phyloP scores from a whole-genome alignment of 257 asterid genomes.

The Agastache rugosa region DNA sequence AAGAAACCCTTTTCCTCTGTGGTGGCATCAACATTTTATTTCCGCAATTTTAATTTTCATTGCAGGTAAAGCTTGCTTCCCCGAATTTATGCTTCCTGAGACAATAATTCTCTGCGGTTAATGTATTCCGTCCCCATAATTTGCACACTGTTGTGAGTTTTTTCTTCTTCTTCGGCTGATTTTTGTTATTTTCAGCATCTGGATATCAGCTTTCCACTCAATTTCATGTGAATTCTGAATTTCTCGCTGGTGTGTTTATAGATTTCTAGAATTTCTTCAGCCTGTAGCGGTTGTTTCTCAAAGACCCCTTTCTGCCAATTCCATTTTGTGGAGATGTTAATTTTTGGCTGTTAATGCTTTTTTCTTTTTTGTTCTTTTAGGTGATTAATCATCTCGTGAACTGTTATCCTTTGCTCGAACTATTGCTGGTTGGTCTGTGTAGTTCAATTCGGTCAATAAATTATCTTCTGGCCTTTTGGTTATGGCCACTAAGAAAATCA shows the following conservation, averaged over 20 bases:
- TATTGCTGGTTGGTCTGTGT: constrained; percentile 34
- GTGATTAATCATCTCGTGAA: constrained; percentile 5
- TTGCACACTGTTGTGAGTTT: constrained; percentile 21
- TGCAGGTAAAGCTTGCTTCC: constrained; percentile 20
- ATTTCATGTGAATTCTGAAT: background rate
- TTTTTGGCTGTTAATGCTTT: background rate
- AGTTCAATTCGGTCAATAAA: constrained; percentile 24
- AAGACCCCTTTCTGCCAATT: constrained; percentile 5
- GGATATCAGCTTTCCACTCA: constrained; percentile 10
- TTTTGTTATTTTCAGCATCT: constrained; percentile 22
- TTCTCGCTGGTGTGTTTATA: constrained; percentile 9
- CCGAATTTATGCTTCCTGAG: background rate
- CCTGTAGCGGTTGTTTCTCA: constrained; percentile 19
- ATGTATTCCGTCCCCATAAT: background rate
- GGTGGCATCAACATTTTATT: constrained; percentile 23
- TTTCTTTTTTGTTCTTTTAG: constrained; percentile 5
- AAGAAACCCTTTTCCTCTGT: constrained; percentile 31
- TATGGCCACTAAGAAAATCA: constrained; percentile 79
- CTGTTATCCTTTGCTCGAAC: constrained; percentile 10
- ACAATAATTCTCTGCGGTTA: background rate
- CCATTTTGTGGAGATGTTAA: constrained; percentile 13
- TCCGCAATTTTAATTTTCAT: constrained; percentile 16
- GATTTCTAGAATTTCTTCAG: constrained; percentile 12
- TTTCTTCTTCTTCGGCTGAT: background rate
- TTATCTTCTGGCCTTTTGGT: constrained; percentile 36